Conservation (phyloP, 2,329 filamentous ascomycete genomes). For the Eutypella sp. region DNA sequence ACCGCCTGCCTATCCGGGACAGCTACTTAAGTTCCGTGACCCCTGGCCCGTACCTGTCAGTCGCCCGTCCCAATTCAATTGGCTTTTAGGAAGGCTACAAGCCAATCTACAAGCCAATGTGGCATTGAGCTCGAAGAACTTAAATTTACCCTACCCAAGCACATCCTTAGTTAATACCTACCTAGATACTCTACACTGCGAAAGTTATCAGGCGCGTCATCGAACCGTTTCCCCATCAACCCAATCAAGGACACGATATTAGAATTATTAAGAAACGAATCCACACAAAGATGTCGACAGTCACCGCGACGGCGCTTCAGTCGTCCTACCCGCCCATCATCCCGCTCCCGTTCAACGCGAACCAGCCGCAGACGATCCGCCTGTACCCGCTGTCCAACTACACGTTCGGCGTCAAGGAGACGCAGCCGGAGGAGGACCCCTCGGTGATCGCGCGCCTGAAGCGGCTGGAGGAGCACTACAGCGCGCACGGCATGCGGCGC, state of each 20-base stretch:
- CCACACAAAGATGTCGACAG: conserved; percentile 66
- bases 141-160: too few species aligned
- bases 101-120: too few species aligned
- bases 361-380: conserved; percentile 84
- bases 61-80: too few species aligned
- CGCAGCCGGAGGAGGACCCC: conserved; percentile 94
- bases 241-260: background rate
- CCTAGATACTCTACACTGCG: too few species aligned
- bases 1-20: too few species aligned
- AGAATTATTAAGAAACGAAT: background rate
- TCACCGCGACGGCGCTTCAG: conserved; percentile 70
- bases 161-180: too few species aligned
- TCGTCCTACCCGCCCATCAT: conserved; percentile 74
- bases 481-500: conserved; percentile 87
- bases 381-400: conserved; percentile 97
- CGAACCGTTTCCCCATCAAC: background rate
- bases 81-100: too few species aligned
- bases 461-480: conserved; percentile 93
- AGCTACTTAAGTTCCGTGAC: too few species aligned
- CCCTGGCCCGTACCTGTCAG: too few species aligned
- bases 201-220: background rate
- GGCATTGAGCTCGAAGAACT: too few species aligned
- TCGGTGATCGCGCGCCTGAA: conserved; percentile 89
- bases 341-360: conserved; percentile 78
- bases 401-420: conserved; percentile 97